A percentile compares a stretch with the other conserved stretches of the same genome.
phyloP scores from a whole-genome alignment of 2,329 filamentous ascomycete species.

The Diaporthe sp. region DNA sequence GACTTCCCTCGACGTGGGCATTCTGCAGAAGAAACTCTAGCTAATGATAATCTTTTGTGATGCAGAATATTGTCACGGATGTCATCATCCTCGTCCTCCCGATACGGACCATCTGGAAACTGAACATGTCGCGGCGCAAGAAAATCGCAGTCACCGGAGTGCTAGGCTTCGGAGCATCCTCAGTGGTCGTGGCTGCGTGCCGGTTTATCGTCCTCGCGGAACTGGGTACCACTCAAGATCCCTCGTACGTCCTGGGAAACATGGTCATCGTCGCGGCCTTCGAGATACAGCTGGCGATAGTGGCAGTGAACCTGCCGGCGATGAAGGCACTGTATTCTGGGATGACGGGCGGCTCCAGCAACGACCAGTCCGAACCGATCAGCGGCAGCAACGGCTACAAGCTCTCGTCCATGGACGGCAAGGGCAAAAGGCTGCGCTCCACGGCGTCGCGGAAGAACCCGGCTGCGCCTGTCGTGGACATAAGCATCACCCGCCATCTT shows the following conservation, averaged over 20 bases:
- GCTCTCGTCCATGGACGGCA: conserved; percentile 12
- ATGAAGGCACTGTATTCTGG: conserved; percentile 21
- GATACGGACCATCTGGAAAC: conserved; percentile 34
- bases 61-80: conserved; percentile 35
- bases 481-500: conserved; percentile 21
- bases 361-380: conserved; percentile 6
- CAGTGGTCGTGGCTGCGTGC: conserved; percentile 33
- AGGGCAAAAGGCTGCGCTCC: neutral
- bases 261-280: conserved; percentile 39
- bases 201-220: conserved; percentile 29
- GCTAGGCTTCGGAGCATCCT: conserved; percentile 34
- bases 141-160: conserved; percentile 33
- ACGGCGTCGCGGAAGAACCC: neutral
- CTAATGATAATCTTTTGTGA: neutral
- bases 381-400: conserved; percentile 13
- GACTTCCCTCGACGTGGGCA: too few relatives aligned
- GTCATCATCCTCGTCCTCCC: conserved; percentile 36
- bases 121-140: conserved; percentile 35
- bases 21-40: neutral
- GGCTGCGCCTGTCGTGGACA: neutral
- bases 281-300: conserved; percentile 35
- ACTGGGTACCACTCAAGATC: conserved; percentile 12
- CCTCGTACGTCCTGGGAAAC: conserved; percentile 29
- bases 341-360: conserved; percentile 15
- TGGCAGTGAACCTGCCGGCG: conserved; percentile 36